Evolutionary conservation across 2,329 filamentous ascomycete genomes (phyloP), one percentile per base, ranked within the genome.

Genomic region (Aspergillus viridinutans): DNA sequence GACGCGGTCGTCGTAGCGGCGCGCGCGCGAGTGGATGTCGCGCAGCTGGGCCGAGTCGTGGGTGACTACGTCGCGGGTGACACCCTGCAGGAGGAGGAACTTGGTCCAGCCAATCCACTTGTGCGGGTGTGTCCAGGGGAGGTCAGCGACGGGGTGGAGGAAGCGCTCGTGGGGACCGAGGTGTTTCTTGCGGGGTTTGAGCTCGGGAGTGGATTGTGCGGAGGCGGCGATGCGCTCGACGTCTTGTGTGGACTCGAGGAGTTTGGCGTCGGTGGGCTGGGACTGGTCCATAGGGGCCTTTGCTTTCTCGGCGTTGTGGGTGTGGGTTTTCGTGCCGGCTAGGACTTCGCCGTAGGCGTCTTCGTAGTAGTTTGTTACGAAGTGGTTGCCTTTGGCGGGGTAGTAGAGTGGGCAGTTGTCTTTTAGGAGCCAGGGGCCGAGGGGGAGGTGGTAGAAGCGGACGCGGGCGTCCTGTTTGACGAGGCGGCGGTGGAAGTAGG

Each of bases 1-100:
- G 42, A 79, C 75, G 20, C 74, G 71, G 59, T 76, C 75, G 65
- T 80, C 78, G 62, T 80, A 80, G 32, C 69, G 69, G 45, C 71
- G 71, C 20, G 78, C 77, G 25, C 71, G 69, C 45, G 74, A 67
- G 62, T 78, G 76, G 50, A 72, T 74, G 52, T 65, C 71, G 51
- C 64, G 71, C n/a, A 75, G 73, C 45, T 64, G 65, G 4, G 69
- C 69, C 4, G 72, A 74, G 57, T 76, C 71, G 59, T 77, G 75
- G 23, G 69, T 71, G 47, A 77, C 69, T 25, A 73, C 72, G 57
- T 79, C 76, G 54, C 72, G 71, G 28, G 73, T 75, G 21, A 79
- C 74, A 53, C 76, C 75, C 51, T 75, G 74, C 6, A 78, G 76
- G 56, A 83, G 70, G 8, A 70, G 67, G 29, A 72, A 77, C 59